phyloP scores from a whole-genome alignment of 2,329 filamentous ascomycete genomes.

The Emmonsiellopsis sp. region DNA sequence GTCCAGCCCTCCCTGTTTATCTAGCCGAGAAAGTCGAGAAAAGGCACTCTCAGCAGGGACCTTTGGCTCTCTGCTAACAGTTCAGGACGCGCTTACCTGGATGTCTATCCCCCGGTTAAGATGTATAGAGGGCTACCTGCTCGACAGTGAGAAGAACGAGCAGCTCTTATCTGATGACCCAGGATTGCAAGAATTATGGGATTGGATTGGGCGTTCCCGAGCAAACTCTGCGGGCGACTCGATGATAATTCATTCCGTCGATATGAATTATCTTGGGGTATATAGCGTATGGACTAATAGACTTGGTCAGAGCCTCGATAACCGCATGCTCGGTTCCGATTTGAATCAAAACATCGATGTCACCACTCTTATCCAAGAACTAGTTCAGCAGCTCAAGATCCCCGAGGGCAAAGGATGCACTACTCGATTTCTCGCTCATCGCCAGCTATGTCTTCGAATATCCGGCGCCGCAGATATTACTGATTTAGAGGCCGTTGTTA shows the following conservation, averaged over 20 bases:
- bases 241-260: constrained; percentile 49
- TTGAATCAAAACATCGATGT: constrained; percentile 19
- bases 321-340: constrained; percentile 21
- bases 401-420: constrained; percentile 43
- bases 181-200: constrained; percentile 51
- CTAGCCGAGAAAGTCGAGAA: constrained; percentile 32
- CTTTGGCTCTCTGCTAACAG: constrained; percentile 20
- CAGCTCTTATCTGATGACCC: constrained; percentile 47
- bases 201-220: constrained; percentile 44
- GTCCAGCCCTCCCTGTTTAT: constrained; percentile 13
- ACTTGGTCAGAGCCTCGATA: constrained; percentile 35
- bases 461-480: constrained; percentile 49
- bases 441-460: constrained; percentile 51
- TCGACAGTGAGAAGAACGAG: constrained; percentile 48
- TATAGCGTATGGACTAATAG: constrained; percentile 50
- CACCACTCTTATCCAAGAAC: constrained; percentile 38
- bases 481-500: constrained; percentile 41
- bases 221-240: constrained; percentile 36
- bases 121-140: constrained; percentile 46
- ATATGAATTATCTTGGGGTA: constrained; percentile 54
- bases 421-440: constrained; percentile 46
- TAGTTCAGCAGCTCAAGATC: constrained; percentile 43
- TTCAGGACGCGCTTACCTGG: constrained; percentile 32
- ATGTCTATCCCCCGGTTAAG: constrained; percentile 36
- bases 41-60: constrained; percentile 23